A percentile compares a stretch with the other conserved stretches of the same genome.
Evolutionary conservation across 768 basidiomycete genomes (phyloP).

Genomic region (Sarcodon aspratus): DNA sequence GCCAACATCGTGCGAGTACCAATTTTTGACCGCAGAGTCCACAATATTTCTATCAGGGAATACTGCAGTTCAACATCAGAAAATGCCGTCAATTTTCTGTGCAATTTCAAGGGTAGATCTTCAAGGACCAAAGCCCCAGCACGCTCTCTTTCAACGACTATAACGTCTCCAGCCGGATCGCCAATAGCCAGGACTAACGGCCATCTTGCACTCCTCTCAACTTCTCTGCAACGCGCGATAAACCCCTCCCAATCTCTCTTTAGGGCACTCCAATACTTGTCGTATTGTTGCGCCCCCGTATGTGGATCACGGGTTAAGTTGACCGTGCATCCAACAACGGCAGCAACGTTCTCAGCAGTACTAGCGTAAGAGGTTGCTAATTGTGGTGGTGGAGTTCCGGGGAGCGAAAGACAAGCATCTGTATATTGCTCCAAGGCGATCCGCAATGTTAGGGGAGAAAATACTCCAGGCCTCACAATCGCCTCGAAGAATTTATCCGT

Average conservation of each 20-base stretch:
- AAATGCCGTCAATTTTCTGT: conserved; percentile 34
- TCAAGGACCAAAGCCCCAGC: conserved; percentile 51
- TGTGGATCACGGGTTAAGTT: conserved; percentile 58
- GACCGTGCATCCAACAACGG: conserved; percentile 82
- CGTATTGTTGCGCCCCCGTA: conserved; percentile 70
- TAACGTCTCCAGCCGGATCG: conserved; percentile 27
- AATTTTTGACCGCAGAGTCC: conserved; percentile 51
- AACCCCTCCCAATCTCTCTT: conserved; percentile 97
- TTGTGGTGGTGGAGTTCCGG: conserved; percentile 42
- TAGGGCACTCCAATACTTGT: conserved; percentile 73
- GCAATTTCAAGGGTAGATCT: conserved; percentile 55
- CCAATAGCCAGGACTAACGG: conserved; percentile 55
- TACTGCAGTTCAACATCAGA: conserved; percentile 38
- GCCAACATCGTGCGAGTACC: conserved; percentile 43
- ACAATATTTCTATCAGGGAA: conserved; percentile 46
- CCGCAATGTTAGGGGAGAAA: conserved; percentile 72
- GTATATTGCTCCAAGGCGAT: conserved; percentile 80
- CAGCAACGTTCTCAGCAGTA: conserved; percentile 64
- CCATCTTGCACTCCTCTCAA: conserved; percentile 81
- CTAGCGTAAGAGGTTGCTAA: conserved; percentile 54
- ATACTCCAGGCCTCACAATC: conserved; percentile 79
- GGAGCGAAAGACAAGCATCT: conserved; percentile 55
- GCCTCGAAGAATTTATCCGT: conserved; percentile 73
- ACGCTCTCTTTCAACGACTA: conserved; percentile 72
- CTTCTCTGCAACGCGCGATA: conserved; percentile 77